Conservation (phyloP, 805 yeast species). For the Priceomyces castillae region DNA sequence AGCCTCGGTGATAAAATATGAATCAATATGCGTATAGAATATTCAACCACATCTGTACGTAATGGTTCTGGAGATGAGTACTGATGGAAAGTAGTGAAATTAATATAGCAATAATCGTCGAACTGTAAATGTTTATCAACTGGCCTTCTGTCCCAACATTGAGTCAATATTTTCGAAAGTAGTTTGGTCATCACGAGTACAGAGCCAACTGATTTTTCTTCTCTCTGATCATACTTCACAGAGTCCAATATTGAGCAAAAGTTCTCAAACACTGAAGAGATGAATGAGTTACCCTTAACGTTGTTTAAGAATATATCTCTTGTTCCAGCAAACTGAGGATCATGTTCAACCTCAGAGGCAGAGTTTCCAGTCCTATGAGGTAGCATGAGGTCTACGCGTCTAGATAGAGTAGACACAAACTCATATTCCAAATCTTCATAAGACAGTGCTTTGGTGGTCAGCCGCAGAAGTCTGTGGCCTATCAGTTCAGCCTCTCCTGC, state of each 20-base stretch:
- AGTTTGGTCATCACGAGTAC: slow-evolving; percentile 32
- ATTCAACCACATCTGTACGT: slow-evolving; percentile 14
- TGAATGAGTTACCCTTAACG: neutral
- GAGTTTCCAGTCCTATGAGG: slow-evolving; percentile 40
- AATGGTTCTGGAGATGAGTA: slow-evolving; percentile 29
- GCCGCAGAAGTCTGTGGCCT: neutral
- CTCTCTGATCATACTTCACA: slow-evolving; percentile 19
- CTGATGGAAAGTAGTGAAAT: slow-evolving; percentile 27
- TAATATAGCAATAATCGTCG: slow-evolving; percentile 12
- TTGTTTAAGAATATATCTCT: slow-evolving; percentile 26
- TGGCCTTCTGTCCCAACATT: slow-evolving; percentile 27
- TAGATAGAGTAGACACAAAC: slow-evolving; percentile 23
- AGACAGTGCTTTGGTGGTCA: slow-evolving; percentile 1
- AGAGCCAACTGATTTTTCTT: slow-evolving; percentile 29
- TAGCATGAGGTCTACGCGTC: slow-evolving; percentile 32
- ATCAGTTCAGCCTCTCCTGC: neutral
- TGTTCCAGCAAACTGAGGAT: slow-evolving; percentile 37
- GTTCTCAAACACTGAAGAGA: slow-evolving; percentile 2
- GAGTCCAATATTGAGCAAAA: slow-evolving; percentile 2
- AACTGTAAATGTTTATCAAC: slow-evolving; percentile 7
- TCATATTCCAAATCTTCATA: slow-evolving; percentile 8
- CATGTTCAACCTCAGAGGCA: slow-evolving; percentile 38
- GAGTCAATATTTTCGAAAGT: slow-evolving; percentile 25
- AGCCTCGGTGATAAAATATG: slow-evolving; percentile 29
- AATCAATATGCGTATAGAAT: slow-evolving; percentile 28